These are phyloP conservation scores for Collybia sordida DNA, from an alignment of 768 basidiomycete genomes.

Conservation along the genomic window DNA sequence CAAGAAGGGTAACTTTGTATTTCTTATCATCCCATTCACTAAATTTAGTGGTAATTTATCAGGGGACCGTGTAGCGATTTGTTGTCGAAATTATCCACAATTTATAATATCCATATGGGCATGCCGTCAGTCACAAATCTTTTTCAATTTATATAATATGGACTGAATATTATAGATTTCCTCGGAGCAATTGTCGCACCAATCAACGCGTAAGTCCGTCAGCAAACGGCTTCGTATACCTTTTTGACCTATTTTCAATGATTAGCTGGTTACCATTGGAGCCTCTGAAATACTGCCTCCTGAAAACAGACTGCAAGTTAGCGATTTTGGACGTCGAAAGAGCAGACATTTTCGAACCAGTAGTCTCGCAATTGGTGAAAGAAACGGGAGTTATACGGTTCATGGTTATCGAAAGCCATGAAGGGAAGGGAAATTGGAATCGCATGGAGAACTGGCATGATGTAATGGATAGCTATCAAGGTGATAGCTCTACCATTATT, in stretches of 20 bases:
- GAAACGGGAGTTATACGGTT: conserved; percentile 33
- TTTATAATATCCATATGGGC: conserved; percentile 50
- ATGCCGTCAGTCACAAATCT: conserved; percentile 29
- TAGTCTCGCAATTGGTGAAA: conserved; percentile 22
- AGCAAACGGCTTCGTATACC: background rate
- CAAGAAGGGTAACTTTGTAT: conserved; percentile 36
- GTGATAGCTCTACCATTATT: conserved; percentile 25
- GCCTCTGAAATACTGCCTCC: conserved; percentile 43
- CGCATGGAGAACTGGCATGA: conserved; percentile 39
- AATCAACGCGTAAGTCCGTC: conserved; percentile 40
- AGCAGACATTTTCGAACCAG: conserved; percentile 33
- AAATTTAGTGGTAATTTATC: background rate
- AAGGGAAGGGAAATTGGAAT: conserved; percentile 41
- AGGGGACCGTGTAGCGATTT: conserved; percentile 45
- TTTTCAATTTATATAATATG: background rate
- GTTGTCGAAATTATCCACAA: conserved; percentile 48
- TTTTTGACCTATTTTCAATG: background rate
- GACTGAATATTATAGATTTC: conserved; percentile 25
- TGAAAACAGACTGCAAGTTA: conserved; percentile 39
- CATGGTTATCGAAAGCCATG: conserved; percentile 33
- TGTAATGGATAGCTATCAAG: conserved; percentile 31
- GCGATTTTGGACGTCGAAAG: conserved; percentile 49
- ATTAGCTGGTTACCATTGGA: conserved; percentile 41
- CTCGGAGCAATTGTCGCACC: conserved; percentile 50
- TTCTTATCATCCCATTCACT: background rate